Evolutionary conservation across 2,329 filamentous ascomycete genomes (phyloP).

Genomic region (Pyrenophora tritici-repentis): DNA sequence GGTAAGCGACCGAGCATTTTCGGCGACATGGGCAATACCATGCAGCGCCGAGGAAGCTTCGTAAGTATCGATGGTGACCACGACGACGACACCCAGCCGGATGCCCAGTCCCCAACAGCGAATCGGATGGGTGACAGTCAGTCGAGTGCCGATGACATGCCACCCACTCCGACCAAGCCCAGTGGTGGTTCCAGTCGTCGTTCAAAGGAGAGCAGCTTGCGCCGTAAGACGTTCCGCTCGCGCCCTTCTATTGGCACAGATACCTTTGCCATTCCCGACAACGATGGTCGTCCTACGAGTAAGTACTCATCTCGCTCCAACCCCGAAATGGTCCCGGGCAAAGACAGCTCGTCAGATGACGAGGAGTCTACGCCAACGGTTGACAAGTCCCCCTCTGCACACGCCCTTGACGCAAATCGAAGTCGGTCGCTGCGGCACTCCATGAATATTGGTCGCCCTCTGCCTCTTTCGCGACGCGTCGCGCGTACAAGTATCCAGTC

Average conservation of each 20-base stretch:
- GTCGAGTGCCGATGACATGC: slow-evolving; percentile 71
- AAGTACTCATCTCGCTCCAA: slow-evolving; percentile 38
- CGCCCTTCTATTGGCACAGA: slow-evolving; percentile 53
- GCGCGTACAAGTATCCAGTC: slow-evolving; percentile 15
- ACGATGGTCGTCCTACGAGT: slow-evolving; percentile 40
- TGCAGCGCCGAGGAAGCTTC: slow-evolving; percentile 69
- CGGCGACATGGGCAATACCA: slow-evolving; percentile 58
- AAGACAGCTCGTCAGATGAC: slow-evolving; percentile 41
- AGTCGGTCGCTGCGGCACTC: slow-evolving; percentile 48
- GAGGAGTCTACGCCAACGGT: slow-evolving; percentile 40
- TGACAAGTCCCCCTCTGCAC: slow-evolving; percentile 33
- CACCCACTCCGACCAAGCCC: slow-evolving; percentile 92
- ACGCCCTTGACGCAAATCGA: slow-evolving; percentile 42
- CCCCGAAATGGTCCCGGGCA: slow-evolving; percentile 30
- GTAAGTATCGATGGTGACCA: slow-evolving; percentile 83
- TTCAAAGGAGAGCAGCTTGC: slow-evolving; percentile 57
- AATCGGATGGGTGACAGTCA: slow-evolving; percentile 60
- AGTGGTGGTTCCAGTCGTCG: slow-evolving; percentile 51
- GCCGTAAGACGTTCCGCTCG: slow-evolving; percentile 55
- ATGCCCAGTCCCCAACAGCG: slow-evolving; percentile 61
- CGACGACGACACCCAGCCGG: slow-evolving; percentile 62
- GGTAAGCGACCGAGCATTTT: slow-evolving; percentile 67
- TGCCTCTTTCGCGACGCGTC: slow-evolving; percentile 49
- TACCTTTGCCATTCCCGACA: slow-evolving; percentile 51
- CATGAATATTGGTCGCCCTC: slow-evolving; percentile 44